Evolutionary conservation across 2,329 filamentous ascomycete species (phyloP), one percentile per base, ranked within the genome.

Genomic region (Basipetospora chlamydospora): DNA sequence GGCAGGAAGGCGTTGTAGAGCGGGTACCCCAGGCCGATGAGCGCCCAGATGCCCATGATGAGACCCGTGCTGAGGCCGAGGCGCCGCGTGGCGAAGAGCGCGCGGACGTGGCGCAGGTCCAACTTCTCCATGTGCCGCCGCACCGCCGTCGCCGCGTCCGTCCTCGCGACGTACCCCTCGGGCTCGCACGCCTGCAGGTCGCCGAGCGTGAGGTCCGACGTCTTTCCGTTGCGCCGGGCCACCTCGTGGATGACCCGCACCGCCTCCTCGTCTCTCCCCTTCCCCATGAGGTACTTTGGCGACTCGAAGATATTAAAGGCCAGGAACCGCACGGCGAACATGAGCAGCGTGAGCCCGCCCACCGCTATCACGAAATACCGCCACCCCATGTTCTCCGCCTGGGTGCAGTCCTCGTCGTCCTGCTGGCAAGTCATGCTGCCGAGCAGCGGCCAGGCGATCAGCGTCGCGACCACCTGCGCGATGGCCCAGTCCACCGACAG

Each of bases 1-100:
- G 73, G 73, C 2, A 85, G 57, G 51, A 85, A 86, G 37, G 83
- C 78, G 44, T 81, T 80, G 54, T 80, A 86, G 0, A 86, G 60
- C 0, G 80, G 80, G 46, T 84, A 85, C 0, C 76, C 78, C 0
- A 85, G 63, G 6, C 80, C 79, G 23, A 83, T 80, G 2, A 80
- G 49, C 0, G 70, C 64, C 80, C 80, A 85, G 0, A 71, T 77
- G 5, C 79, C 49, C 70, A 76, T 81, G 42, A 84, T 73, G 40
- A 84, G 55, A 1, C 57, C 42, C 0, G 78, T 85, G 0, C 71
- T 77, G 2, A 75, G 49, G 1, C 59, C 70, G 38, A 83, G 70
- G 39, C 62, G 66, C 36, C 53, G 66, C 1, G 75, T 80, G 0
- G 60, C 56, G 46, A 79, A 85, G 2, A 86, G 64, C 3, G 78